A percentile compares a stretch with the other conserved stretches of the same genome.
phyloP scores from a whole-genome alignment of 228 moss, liverwort and hornwort genomes.

The Sphagnum magellanicum region DNA sequence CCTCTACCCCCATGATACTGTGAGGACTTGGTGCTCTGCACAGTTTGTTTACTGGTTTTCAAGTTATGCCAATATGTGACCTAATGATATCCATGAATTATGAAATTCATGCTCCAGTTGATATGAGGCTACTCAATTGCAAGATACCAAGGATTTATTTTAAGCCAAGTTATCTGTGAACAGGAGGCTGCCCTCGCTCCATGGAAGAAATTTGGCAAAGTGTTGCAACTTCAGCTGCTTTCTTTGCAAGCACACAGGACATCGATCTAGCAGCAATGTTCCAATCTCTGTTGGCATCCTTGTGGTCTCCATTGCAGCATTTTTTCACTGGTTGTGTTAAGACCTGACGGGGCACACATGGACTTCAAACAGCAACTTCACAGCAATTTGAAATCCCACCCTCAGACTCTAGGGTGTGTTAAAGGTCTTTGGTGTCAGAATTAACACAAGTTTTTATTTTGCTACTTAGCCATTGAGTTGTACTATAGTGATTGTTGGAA shows the following conservation, averaged over 20 bases:
- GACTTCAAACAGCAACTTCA: no score
- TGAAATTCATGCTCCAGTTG: no score
- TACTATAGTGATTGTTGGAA: no score
- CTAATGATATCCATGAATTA: no score
- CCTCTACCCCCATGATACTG: constrained; percentile 68
- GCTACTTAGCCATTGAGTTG: no score
- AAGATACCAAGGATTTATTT: background rate
- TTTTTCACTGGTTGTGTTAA: constrained; percentile 42
- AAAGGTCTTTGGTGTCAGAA: no score
- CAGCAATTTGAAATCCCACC: no score
- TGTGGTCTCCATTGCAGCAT: constrained; percentile 50
- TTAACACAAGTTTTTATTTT: no score
- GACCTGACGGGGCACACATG: constrained; percentile 2
- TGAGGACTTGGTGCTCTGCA: constrained; percentile 17
- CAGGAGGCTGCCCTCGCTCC: constrained; percentile 91
- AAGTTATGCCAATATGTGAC: background rate
- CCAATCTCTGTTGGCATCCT: constrained; percentile 52
- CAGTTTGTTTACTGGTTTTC: background rate
- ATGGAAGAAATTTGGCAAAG: constrained; percentile 90
- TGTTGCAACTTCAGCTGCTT: constrained; percentile 80
- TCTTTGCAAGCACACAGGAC: constrained; percentile 63
- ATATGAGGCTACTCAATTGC: background rate
- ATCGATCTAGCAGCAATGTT: constrained; percentile 46
- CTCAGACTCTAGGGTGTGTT: no score
- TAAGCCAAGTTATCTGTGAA: background rate